Conservation (phyloP, 2,329 filamentous ascomycete species). For the Sclerotinia sclerotiorum region DNA sequence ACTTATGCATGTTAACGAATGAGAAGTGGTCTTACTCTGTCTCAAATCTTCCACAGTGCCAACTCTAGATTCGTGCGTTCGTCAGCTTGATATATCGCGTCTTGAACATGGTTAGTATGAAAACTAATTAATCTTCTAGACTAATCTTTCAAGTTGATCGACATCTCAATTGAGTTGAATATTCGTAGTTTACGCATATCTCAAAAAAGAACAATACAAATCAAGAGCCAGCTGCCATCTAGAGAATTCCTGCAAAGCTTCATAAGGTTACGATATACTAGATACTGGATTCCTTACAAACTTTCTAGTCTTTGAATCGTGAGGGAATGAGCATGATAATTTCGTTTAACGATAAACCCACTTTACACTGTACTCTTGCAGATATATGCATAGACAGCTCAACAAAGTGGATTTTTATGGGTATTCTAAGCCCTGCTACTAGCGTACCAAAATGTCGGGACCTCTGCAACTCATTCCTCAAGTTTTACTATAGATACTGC, state of each 20-base stretch:
- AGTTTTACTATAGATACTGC: no score
- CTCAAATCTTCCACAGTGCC: background rate
- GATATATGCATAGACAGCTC: constrained; percentile 8
- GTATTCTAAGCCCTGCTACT: background rate
- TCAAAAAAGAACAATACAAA: background rate
- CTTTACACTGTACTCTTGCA: background rate
- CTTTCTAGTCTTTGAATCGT: background rate
- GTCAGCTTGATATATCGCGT: background rate
- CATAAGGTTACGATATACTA: no score
- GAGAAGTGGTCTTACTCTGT: background rate
- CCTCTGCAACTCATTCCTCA: background rate
- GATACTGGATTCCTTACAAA: background rate
- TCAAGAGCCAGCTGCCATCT: background rate
- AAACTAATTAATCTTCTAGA: background rate
- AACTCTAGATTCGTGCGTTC: background rate
- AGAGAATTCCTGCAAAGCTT: background rate
- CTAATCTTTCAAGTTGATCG: background rate
- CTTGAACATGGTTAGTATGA: background rate
- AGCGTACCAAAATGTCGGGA: background rate
- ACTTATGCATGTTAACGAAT: background rate
- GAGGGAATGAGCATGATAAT: background rate
- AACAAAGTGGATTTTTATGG: background rate
- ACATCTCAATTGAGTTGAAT: background rate
- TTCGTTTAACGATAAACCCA: background rate
- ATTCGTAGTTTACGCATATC: background rate